phyloP scores from a whole-genome alignment of 805 yeast species.

The Ogataea paraovalis region DNA sequence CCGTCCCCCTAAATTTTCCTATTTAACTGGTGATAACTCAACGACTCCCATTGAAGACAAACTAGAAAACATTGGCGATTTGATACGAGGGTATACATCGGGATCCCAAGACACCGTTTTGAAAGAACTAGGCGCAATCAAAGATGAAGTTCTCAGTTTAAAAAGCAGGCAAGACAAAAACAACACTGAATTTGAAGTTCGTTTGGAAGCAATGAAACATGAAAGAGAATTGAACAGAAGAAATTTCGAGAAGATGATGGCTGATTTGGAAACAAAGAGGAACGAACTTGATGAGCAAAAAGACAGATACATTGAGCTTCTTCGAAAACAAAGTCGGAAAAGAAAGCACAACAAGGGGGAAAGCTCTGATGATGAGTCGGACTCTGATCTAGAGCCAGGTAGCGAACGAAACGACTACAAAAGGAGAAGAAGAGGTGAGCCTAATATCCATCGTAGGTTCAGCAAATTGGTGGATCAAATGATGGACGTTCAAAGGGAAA shows the following conservation, averaged over 20 bases:
- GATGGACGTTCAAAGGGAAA: slow-evolving; percentile 4
- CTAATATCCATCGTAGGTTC: background rate
- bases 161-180: slow-evolving; percentile 37
- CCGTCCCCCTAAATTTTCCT: background rate
- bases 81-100: slow-evolving; percentile 17
- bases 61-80: slow-evolving; percentile 11
- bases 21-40: background rate
- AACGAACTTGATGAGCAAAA: slow-evolving; percentile 26
- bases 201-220: slow-evolving; percentile 57
- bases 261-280: slow-evolving; percentile 24
- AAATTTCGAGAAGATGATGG: slow-evolving; percentile 22
- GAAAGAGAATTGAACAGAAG: slow-evolving; percentile 34
- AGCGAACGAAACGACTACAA: background rate
- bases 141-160: slow-evolving; percentile 20
- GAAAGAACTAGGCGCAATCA: slow-evolving; percentile 18
- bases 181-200: slow-evolving; percentile 66
- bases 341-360: slow-evolving; percentile 8
- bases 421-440: background rate
- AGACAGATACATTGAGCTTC: slow-evolving; percentile 20
- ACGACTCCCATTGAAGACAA: slow-evolving; percentile 5
- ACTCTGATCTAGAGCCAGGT: background rate
- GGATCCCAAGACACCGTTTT: slow-evolving; percentile 15
- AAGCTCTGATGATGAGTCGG: slow-evolving; percentile 2
- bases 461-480: slow-evolving; percentile 3
- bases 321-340: slow-evolving; percentile 16